Conservation (phyloP, 2,329 filamentous ascomycete species). For the Sporothrix inflata region DNA sequence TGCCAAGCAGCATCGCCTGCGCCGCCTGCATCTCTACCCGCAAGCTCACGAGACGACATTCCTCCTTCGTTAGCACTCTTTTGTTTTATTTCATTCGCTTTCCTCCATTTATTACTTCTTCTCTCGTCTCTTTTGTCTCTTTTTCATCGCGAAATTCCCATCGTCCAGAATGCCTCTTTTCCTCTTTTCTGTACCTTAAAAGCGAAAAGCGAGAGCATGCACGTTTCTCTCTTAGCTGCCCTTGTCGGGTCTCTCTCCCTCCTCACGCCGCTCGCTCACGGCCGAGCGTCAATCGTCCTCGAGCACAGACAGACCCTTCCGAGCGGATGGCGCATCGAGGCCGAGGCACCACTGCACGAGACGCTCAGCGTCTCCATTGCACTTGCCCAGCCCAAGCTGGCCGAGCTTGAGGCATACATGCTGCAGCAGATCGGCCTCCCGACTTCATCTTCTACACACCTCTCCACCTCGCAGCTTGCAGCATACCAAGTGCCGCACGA, state of each 20-base stretch:
- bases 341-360: conserved; percentile 1
- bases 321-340: conserved; percentile 24
- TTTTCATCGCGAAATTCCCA: not conserved
- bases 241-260: conserved; percentile 1
- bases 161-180: conserved; percentile 6
- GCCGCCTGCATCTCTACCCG: not conserved
- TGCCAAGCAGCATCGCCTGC: not conserved
- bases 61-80: not conserved
- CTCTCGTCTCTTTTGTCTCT: not conserved
- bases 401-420: conserved; percentile 19
- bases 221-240: conserved; percentile 1
- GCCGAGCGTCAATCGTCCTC: not conserved
- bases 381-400: conserved; percentile 27
- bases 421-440: not conserved
- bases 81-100: not conserved
- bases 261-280: not conserved
- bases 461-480: conserved; percentile 45
- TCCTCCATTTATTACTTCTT: not conserved
- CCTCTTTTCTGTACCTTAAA: conserved; percentile 2
- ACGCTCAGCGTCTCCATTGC: conserved; percentile 28
- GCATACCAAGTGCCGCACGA: conserved; percentile 44
- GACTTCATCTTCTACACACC: conserved; percentile 17
- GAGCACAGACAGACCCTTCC: not conserved
- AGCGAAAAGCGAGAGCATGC: conserved; percentile 20
- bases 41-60: not conserved